Evolutionary conservation across 2,329 filamentous ascomycete species (phyloP).

Genomic region (Penicillium glabrum): DNA sequence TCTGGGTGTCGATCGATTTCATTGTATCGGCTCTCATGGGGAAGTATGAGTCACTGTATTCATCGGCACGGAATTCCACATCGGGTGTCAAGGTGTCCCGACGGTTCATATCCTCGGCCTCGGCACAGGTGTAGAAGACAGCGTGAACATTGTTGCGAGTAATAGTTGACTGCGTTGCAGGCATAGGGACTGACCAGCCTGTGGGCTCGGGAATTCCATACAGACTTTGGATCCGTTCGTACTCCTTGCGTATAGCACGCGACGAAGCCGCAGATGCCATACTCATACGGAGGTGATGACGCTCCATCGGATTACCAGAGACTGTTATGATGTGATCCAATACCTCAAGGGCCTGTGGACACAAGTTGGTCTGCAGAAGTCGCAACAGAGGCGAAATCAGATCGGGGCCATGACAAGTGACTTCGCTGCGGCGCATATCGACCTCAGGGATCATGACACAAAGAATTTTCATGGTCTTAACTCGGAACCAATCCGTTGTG

Average conservation of each 20-base stretch:
- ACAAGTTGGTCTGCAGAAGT: slow-evolving; percentile 88
- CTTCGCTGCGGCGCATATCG: slow-evolving; percentile 88
- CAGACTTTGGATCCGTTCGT: slow-evolving; percentile 87
- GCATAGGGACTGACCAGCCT: slow-evolving; percentile 93
- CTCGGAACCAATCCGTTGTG: slow-evolving; percentile 81
- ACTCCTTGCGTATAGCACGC: slow-evolving; percentile 85
- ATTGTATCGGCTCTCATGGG: slow-evolving; percentile 84
- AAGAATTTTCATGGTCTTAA: slow-evolving; percentile 89
- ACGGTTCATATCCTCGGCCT: slow-evolving; percentile 59
- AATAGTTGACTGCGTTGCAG: slow-evolving; percentile 81
- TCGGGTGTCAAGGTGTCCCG: slow-evolving; percentile 72
- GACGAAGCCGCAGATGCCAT: slow-evolving; percentile 84
- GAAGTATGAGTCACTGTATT: slow-evolving; percentile 76
- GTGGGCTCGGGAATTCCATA: slow-evolving; percentile 96
- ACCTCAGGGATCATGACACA: slow-evolving; percentile 82
- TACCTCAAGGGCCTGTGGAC: slow-evolving; percentile 86
- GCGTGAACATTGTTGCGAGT: slow-evolving; percentile 93
- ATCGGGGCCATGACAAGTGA: slow-evolving; percentile 88
- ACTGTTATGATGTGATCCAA: slow-evolving; percentile 95
- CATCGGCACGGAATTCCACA: slow-evolving; percentile 88
- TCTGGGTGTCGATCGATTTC: slow-evolving; percentile 74
- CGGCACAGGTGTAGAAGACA: slow-evolving; percentile 91
- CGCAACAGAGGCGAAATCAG: slow-evolving; percentile 89
- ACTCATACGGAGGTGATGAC: slow-evolving; percentile 94
- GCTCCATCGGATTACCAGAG: slow-evolving; percentile 87